A percentile compares a stretch with the other conserved stretches of the same genome.
Evolutionary conservation across 495 filamentous ascomycete genomes (phyloP).

Genomic region (Chaetomium fimeti): DNA sequence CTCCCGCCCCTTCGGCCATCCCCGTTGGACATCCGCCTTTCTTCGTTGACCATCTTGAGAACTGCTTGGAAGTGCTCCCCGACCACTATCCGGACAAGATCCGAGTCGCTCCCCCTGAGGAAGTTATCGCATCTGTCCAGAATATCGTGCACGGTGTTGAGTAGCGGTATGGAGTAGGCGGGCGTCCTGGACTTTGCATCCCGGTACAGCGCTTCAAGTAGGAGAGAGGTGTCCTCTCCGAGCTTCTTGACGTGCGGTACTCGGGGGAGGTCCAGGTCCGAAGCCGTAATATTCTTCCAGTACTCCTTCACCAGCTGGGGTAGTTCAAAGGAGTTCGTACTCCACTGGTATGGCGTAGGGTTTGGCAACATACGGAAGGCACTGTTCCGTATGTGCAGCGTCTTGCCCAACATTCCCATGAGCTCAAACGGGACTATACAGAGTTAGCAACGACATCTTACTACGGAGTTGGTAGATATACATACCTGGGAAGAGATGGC

Average conservation of each 20-base stretch:
- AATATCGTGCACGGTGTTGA: slow-evolving; percentile 41
- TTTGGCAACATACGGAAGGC: slow-evolving; percentile 51
- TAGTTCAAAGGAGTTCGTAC: slow-evolving; percentile 43
- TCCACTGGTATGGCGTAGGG: slow-evolving; percentile 48
- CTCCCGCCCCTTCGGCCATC: neutral
- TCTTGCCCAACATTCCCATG: slow-evolving; percentile 51
- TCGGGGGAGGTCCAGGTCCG: slow-evolving; percentile 12
- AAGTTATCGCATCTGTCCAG: slow-evolving; percentile 36
- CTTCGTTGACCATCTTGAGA: slow-evolving; percentile 37
- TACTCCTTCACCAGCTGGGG: slow-evolving; percentile 37
- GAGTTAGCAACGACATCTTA: neutral
- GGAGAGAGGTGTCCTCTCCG: slow-evolving; percentile 19
- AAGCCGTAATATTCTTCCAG: slow-evolving; percentile 27
- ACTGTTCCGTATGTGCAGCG: slow-evolving; percentile 42
- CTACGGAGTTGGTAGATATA: neutral
- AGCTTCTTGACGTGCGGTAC: slow-evolving; percentile 18
- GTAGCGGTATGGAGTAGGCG: slow-evolving; percentile 32
- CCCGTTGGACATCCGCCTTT: neutral
- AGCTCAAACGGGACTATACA: slow-evolving; percentile 52
- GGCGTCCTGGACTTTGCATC: slow-evolving; percentile 21
- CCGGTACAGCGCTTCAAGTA: slow-evolving; percentile 5
- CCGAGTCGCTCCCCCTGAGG: slow-evolving; percentile 27
- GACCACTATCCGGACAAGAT: slow-evolving; percentile 36
- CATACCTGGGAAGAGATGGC: slow-evolving; percentile 50
- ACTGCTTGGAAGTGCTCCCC: slow-evolving; percentile 43